Percentiles rank a stretch among this genome's conserved stretches.
These are phyloP conservation scores for Cerrena zonata DNA, from an alignment of 1,284 basidiomycete species.

Conservation along the genomic window DNA sequence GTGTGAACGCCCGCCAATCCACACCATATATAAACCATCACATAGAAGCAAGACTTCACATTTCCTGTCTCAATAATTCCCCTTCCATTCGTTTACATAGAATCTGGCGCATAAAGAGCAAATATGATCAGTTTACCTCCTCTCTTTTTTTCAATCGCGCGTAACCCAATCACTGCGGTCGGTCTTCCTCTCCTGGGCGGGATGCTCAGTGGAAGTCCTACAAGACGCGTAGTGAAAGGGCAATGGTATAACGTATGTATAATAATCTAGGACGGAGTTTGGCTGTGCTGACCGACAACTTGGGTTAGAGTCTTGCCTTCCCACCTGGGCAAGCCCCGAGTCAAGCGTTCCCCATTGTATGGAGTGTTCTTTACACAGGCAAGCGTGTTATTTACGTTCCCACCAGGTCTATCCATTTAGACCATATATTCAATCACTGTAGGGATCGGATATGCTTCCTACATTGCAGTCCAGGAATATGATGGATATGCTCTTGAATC, in stretches of 20 bases:
- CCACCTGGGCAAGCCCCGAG: constrained; percentile 47
- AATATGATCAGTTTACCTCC: constrained; percentile 28
- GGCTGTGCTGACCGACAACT: background rate
- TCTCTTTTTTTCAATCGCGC: constrained; percentile 49
- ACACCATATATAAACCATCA: background rate
- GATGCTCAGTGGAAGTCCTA: constrained; percentile 45
- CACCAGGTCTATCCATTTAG: background rate
- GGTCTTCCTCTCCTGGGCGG: constrained; percentile 59
- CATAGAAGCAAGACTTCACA: background rate
- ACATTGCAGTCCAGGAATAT: constrained; percentile 55
- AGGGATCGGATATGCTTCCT: constrained; percentile 72
- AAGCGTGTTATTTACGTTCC: constrained; percentile 7
- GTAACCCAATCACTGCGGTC: constrained; percentile 56
- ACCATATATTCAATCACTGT: background rate
- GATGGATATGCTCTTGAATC: constrained; percentile 41
- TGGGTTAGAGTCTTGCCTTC: constrained; percentile 32
- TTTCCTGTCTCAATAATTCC: background rate
- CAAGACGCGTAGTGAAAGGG: constrained; percentile 42
- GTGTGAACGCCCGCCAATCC: too few species aligned
- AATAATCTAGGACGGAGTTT: background rate
- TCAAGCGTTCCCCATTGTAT: constrained; percentile 54
- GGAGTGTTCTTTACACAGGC: constrained; percentile 50
- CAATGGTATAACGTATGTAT: constrained; percentile 54
- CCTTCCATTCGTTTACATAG: background rate
- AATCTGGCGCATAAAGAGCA: background rate